Base-by-base conservation (phyloP, 2,329 filamentous ascomycete genomes). In the Alternaria angustiovoidea region DNA sequence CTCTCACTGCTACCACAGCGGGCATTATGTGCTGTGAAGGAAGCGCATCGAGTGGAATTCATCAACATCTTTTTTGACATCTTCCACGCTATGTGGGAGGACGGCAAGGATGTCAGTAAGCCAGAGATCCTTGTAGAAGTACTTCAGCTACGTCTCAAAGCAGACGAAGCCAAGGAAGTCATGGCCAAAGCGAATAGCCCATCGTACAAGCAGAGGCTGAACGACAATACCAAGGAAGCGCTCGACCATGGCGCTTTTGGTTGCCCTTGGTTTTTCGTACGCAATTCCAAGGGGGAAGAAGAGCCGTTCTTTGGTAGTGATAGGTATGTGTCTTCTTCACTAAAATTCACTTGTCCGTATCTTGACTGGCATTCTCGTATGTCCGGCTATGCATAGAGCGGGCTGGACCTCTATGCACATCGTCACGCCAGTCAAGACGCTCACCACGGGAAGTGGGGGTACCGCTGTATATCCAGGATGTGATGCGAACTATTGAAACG, bases 251-350 rank as follows among this genome's bases (percentile, higher is more conserved):
- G 91, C 0, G 91, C 91, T 0, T 94, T 91, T 76, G 92, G 92
- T 0, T 87, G 88, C 51, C 92, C 92, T 1, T 94, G 91, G 91
- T 82, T 91, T 61, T 89, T 88, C 85, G 91, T 88, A 3, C 83
- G 81, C 18, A 87, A 90, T 67, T 75, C 72, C 2, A 75, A 84
- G 62, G 89, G 89, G 0, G 76, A 83, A 57, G 83, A 83, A 49
- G 88, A 91, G 79, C 86, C 89, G 0, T 92, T 93, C 74, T 94
- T 94, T 77, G 91, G 91, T 3, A 93, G 90, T 78, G 91, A 94
- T 78, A 81, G 87, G 86, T 84, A 73, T 61, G 78, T 78, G 51
- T 41, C 34, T 24, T 26, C 22, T 56, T 20, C 26, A 43, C 28
- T 32, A 26, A 32, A 20, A 18, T 14, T n/a, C 22, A 24, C 16